Conservation (phyloP, 371 early-diverging fungal genomes). For the Nosema muscidifuracis region DNA sequence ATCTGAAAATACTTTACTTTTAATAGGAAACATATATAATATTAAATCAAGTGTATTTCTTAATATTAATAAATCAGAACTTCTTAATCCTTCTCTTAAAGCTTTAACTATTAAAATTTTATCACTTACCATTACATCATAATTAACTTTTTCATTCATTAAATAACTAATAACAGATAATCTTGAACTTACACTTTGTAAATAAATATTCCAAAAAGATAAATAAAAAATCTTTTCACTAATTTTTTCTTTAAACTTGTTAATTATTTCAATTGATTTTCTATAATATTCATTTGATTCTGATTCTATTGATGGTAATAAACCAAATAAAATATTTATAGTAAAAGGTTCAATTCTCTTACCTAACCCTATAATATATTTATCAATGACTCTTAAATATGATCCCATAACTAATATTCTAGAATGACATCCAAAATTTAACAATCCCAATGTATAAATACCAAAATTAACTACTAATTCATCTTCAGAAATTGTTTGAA, state of each 20-base stretch:
- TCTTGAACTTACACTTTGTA: conserved; percentile 40
- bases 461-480: conserved; percentile 35
- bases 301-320: conserved; percentile 55
- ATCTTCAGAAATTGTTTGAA: conserved; percentile 63
- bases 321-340: conserved; percentile 41
- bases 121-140: not conserved
- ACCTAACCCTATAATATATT: conserved; percentile 33
- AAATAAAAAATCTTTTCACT: conserved; percentile 18
- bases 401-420: conserved; percentile 38
- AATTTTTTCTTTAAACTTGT: conserved; percentile 19
- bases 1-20: not conserved
- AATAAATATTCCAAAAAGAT: conserved; percentile 43
- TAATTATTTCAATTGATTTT: conserved; percentile 28
- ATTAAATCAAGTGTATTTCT: conserved; percentile 39
- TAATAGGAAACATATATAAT: conserved; percentile 11
- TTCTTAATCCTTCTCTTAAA: conserved; percentile 23
- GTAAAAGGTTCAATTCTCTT: conserved; percentile 12
- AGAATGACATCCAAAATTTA: conserved; percentile 46
- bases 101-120: conserved; percentile 21
- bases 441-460: conserved; percentile 54
- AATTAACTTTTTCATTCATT: conserved; percentile 23
- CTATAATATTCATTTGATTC: conserved; percentile 49
- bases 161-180: conserved; percentile 4
- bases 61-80: conserved; percentile 26
- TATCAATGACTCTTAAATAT: conserved; percentile 54